Conservation (phyloP, 108 stramenopile species). For the Skeletonema tropicum region DNA sequence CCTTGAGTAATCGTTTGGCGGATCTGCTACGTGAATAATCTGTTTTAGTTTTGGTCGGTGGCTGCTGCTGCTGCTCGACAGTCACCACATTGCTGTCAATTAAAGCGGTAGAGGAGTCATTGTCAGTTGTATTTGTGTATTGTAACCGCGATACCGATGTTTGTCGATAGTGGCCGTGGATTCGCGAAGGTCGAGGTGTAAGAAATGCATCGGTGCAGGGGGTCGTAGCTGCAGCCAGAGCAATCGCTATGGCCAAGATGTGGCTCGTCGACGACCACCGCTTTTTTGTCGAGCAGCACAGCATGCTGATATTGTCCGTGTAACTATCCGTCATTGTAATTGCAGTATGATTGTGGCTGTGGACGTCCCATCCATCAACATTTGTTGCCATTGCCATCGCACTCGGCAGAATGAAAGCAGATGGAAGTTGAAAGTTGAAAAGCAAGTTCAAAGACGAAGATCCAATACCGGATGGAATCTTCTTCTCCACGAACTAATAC, state of each 20-base stretch:
- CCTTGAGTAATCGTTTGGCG: slow-evolving; percentile 30
- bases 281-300: neutral
- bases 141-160: neutral
- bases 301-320: no score
- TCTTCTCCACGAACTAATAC: no score
- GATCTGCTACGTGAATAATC: slow-evolving; percentile 2
- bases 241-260: neutral
- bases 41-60: neutral
- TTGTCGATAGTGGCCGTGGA: neutral
- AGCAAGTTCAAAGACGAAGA: no score
- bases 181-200: neutral
- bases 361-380: no score
- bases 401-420: no score
- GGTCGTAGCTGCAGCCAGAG: neutral
- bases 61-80: neutral
- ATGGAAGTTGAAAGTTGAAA: no score
- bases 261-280: neutral
- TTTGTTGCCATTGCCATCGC: no score
- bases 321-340: no score
- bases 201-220: neutral
- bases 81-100: neutral
- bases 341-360: no score
- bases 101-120: neutral
- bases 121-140: neutral
- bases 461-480: no score